Evolutionary conservation across 768 basidiomycete genomes (phyloP).

Genomic region (Tricholomella constricta): DNA sequence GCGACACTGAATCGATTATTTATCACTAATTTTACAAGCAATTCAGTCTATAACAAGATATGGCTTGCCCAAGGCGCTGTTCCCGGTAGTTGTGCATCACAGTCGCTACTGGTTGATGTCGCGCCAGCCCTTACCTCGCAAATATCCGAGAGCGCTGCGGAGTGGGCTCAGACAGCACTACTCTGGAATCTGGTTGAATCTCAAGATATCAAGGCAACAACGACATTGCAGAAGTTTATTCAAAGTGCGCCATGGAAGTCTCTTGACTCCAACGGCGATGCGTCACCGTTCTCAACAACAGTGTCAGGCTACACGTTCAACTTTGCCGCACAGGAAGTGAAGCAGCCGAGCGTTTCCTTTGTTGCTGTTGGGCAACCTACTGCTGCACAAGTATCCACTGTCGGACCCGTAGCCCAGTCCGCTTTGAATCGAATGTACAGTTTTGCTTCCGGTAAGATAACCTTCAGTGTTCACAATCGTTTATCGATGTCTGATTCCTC

Average conservation of each 20-base stretch:
- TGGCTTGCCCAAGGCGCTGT: conserved; percentile 51
- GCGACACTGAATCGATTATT: conserved; percentile 53
- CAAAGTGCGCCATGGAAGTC: conserved; percentile 48
- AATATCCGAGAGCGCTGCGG: conserved; percentile 48
- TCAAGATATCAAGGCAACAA: conserved; percentile 41
- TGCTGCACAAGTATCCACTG: conserved; percentile 43
- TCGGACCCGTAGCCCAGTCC: conserved; percentile 37
- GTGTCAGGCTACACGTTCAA: conserved; percentile 58
- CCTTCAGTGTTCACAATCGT: background rate
- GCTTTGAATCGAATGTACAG: conserved; percentile 62
- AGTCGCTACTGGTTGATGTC: conserved; percentile 58
- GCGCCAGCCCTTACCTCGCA: conserved; percentile 42
- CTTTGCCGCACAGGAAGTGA: conserved; percentile 57
- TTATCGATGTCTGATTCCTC: conserved; percentile 3
- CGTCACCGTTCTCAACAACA: conserved; percentile 39
- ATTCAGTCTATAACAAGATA: conserved; percentile 47
- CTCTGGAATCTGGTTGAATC: conserved; percentile 62
- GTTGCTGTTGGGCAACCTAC: conserved; percentile 46
- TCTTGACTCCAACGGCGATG: conserved; percentile 41
- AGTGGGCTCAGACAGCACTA: conserved; percentile 60
- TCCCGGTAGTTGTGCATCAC: conserved; percentile 47
- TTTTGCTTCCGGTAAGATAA: conserved; percentile 54
- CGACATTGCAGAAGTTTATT: conserved; percentile 48
- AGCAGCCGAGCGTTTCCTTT: conserved; percentile 47
- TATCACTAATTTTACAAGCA: conserved; percentile 43